Base-by-base conservation (phyloP, 139 green algal genomes). In the Yamagishiella unicocca region DNA sequence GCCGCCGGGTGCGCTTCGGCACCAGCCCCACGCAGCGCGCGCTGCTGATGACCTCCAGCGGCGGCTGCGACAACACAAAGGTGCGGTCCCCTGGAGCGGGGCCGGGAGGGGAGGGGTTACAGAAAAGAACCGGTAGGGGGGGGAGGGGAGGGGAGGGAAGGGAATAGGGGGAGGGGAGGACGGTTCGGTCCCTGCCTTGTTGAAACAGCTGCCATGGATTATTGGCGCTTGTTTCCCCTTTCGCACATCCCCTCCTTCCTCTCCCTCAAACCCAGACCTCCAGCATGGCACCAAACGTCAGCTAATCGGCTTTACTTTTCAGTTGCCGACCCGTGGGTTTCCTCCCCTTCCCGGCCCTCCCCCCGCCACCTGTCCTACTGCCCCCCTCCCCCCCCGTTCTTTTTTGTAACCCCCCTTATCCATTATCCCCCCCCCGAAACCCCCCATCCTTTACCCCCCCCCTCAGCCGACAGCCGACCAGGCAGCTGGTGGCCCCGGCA, bases 1-100 rank as follows among this genome's bases (percentile, higher is more conserved):
- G 82, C 8, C 64, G 81, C 31, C 31, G 62, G 19, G 64, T 77
- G 61, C 80, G 80, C 17, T 67, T 67, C 45, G 64, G 64, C 31
- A 22, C 31, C 6, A 19, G 25, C 7, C 1, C 40, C 79, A 61
- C 35, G 8, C 37, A 55, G 61, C 40, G 61, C 5, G 61, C 12
- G 5, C 29, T 45, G 40, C 12, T 62, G 22, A n/a, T 62, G 29
- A 2, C 40, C 2, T 27, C 77, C 14, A 37, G 27, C 24, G 37
- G 55, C 37, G 55, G n/a, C n/a, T n/a, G 10, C 0, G 77, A 58
- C 5, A 27, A 2, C 0, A 38, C 55, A 37, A 74, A 74, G 55
- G 77, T 73, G 77, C 1, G 77, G 50, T 5, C 2, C 35, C 17
- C 4, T 29, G 42, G 2, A 14, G 64, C 64, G 33, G n/a, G 10